Evolutionary conservation across 75 land plant species (phyloP).

Genomic region (Cunninghamia lanceolata): DNA sequence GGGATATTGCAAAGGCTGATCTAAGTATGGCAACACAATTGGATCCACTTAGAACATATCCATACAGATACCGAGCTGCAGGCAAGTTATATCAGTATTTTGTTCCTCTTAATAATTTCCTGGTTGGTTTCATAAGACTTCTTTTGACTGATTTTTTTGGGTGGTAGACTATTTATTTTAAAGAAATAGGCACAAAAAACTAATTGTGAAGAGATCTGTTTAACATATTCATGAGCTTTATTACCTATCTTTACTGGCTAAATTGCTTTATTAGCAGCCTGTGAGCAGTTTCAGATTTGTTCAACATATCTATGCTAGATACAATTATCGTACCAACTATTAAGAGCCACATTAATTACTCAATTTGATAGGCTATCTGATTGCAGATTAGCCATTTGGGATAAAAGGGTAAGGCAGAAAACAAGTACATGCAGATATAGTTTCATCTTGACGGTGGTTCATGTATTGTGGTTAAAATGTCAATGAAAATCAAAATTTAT

Average conservation of each 20-base stretch:
- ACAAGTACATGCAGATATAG: no score
- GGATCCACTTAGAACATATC: slow-evolving; percentile 89
- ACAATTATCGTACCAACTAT: neutral
- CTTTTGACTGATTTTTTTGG: neutral
- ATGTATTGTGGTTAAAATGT: no score
- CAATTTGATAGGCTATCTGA: neutral
- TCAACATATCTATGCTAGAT: neutral
- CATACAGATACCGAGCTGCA: slow-evolving; percentile 94
- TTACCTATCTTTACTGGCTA: neutral
- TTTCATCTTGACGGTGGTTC: no score
- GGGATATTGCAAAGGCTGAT: slow-evolving; percentile 80
- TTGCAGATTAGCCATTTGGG: neutral
- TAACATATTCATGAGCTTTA: neutral
- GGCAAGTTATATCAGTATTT: slow-evolving; percentile 41
- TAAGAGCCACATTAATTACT: neutral
- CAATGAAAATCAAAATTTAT: no score
- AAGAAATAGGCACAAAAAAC: neutral
- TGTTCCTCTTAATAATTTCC: neutral
- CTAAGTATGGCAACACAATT: slow-evolving; percentile 81
- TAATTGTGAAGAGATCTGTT: neutral
- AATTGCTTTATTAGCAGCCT: neutral
- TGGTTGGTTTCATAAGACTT: neutral
- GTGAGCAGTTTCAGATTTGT: neutral
- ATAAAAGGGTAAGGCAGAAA: neutral
- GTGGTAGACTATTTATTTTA: neutral